A percentile compares a stretch with the other conserved stretches of the same genome.
phyloP scores from a whole-genome alignment of 1,139 yeast species.

The Saccharomyces hybrid region DNA sequence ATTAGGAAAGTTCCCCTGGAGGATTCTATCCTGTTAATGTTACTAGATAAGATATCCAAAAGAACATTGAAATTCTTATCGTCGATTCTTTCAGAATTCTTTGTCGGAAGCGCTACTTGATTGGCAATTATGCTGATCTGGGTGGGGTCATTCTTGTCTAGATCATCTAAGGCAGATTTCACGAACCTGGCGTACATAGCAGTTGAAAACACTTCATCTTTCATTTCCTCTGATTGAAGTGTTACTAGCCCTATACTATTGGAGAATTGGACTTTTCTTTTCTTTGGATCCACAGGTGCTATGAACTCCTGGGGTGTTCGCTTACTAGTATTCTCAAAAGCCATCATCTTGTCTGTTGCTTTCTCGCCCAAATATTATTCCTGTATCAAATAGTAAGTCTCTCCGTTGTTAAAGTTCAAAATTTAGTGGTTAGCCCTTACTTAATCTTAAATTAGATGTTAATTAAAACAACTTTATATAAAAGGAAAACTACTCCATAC shows the following conservation, averaged over 20 bases:
- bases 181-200: conserved; percentile 58
- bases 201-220: conserved; percentile 26
- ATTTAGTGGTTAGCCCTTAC: not conserved
- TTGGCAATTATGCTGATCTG: conserved; percentile 41
- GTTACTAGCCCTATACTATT: conserved; percentile 10
- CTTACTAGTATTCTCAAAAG: conserved; percentile 25
- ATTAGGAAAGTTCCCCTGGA: conserved; percentile 40
- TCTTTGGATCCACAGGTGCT: conserved; percentile 21
- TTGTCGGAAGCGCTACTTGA: conserved; percentile 37
- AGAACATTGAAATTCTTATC: conserved; percentile 38
- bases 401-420: not conserved
- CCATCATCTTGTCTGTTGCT: conserved; percentile 22
- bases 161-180: conserved; percentile 59
- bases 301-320: conserved; percentile 18
- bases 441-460: too few relatives aligned
- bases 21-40: conserved; percentile 44
- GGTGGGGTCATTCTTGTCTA: conserved; percentile 44
- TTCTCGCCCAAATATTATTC: not conserved
- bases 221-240: not conserved
- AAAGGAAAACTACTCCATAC: not conserved
- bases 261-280: conserved; percentile 29
- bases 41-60: conserved; percentile 41
- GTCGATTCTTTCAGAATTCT: conserved; percentile 38
- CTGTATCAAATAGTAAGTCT: not conserved
- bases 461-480: not conserved